Conservation (phyloP, 306 rosid species). For the Prosopis cineraria region DNA sequence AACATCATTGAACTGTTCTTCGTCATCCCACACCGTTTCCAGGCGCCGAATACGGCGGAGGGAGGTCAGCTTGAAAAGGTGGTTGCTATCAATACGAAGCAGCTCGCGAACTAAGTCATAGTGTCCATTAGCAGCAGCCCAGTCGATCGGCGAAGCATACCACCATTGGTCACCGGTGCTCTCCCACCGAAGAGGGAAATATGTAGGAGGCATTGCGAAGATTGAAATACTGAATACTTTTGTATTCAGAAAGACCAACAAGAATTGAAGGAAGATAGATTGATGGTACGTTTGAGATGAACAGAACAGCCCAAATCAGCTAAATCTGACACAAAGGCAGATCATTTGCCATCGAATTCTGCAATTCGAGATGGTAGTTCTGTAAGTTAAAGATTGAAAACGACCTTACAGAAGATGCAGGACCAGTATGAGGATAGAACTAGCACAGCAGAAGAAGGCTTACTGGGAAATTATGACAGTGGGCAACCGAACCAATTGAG, state of each 20-base stretch:
- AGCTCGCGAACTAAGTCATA: conserved; percentile 88
- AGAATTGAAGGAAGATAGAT: neutral
- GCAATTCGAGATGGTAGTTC: neutral
- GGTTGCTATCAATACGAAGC: conserved; percentile 80
- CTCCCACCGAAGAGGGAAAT: conserved; percentile 98
- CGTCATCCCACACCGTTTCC: conserved; percentile 96
- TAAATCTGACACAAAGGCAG: conserved; percentile 20
- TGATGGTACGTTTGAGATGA: neutral
- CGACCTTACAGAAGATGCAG: conserved; percentile 19
- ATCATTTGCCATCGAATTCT: conserved; percentile 8
- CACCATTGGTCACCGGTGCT: conserved; percentile 99
- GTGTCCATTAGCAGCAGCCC: conserved; percentile 98
- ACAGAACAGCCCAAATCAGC: conserved; percentile 34
- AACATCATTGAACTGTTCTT: conserved; percentile 71
- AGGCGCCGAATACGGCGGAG: conserved; percentile 88
- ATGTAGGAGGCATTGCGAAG: conserved; percentile 73
- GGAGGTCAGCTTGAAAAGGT: conserved; percentile 91
- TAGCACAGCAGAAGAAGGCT: conserved; percentile 25
- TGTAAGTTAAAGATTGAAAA: neutral
- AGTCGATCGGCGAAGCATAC: conserved; percentile 96
- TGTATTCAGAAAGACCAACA: conserved; percentile 12
- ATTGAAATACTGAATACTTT: conserved; percentile 20
- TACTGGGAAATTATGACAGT: conserved; percentile 24
- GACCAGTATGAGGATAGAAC: conserved; percentile 29
- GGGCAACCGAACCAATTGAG: neutral